phyloP scores from a whole-genome alignment of 2,329 filamentous ascomycete species.

The Teratosphaeria viscida region DNA sequence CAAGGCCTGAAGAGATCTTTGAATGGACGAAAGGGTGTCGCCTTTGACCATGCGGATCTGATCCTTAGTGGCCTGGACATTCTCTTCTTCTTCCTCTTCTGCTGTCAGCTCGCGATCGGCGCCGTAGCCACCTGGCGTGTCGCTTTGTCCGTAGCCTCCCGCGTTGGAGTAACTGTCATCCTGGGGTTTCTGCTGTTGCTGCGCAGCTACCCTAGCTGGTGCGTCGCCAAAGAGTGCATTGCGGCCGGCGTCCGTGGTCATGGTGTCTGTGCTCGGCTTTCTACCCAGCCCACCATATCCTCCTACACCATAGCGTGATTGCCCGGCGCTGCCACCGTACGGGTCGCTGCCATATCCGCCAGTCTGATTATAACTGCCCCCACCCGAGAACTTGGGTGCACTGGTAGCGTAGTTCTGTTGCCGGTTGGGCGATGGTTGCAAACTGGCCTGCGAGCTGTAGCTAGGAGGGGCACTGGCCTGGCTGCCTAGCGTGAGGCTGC shows the following conservation, averaged over 20 bases:
- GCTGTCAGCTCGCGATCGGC: conserved; percentile 67
- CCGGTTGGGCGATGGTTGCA: conserved; percentile 18
- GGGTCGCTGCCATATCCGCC: conserved; percentile 43
- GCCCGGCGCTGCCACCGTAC: conserved; percentile 33
- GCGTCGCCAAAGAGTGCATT: conserved; percentile 56
- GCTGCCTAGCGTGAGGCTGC: conserved; percentile 18
- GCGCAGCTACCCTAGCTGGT: conserved; percentile 31
- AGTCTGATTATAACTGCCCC: conserved; percentile 29
- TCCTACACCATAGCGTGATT: conserved; percentile 37
- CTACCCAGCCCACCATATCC: conserved; percentile 48
- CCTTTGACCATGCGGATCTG: conserved; percentile 69
- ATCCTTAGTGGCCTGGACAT: conserved; percentile 60
- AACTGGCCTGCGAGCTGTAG: conserved; percentile 17
- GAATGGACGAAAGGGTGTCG: conserved; percentile 28
- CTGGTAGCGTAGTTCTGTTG: conserved; percentile 36
- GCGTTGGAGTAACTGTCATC: conserved; percentile 24
- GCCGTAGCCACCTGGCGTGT: conserved; percentile 17
- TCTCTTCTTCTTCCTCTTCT: conserved; percentile 66
- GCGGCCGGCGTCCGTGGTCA: conserved; percentile 44
- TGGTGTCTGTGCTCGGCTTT: conserved; percentile 39
- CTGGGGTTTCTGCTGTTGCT: conserved; percentile 31
- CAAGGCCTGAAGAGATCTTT: too few relatives aligned
- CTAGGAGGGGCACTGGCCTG: conserved; percentile 24
- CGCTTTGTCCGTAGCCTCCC: conserved; percentile 10
- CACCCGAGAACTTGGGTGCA: conserved; percentile 13